phyloP scores from a whole-genome alignment of 139 green algal genomes.

The Tetradesmus obliquus region DNA sequence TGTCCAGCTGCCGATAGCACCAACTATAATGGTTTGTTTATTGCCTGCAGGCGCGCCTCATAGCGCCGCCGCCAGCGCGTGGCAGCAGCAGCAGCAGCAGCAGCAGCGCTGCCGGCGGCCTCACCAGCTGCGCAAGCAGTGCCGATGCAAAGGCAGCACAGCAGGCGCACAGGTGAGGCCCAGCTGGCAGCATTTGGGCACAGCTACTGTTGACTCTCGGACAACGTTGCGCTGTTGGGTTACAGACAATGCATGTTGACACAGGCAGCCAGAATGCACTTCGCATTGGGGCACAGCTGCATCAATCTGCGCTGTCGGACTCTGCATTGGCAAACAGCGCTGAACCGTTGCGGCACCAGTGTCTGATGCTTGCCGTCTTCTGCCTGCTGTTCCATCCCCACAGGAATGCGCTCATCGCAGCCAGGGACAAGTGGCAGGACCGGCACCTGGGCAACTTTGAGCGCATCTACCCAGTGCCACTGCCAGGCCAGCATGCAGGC shows the following conservation, averaged over 20 bases:
- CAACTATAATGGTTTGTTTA: not conserved
- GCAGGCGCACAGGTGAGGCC: constrained; percentile 1
- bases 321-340: no score
- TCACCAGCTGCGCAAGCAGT: not conserved
- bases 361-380: not conserved
- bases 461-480: not conserved
- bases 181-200: not conserved
- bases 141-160: not conserved
- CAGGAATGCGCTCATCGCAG: not conserved
- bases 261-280: no score
- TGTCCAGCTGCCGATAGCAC: no score
- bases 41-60: not conserved
- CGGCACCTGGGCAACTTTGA: constrained; percentile 25
- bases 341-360: no score
- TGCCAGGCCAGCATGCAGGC: not conserved
- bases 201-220: no score
- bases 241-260: no score
- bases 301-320: no score
- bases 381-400: not conserved
- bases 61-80: not conserved
- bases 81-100: constrained; percentile 8
- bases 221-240: no score
- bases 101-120: not conserved
- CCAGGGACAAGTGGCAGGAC: not conserved
- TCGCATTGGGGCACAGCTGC: no score